These are phyloP conservation scores for Ascosphaera aggregata DNA, from an alignment of 2,329 filamentous ascomycete genomes.

Conservation along the genomic window DNA sequence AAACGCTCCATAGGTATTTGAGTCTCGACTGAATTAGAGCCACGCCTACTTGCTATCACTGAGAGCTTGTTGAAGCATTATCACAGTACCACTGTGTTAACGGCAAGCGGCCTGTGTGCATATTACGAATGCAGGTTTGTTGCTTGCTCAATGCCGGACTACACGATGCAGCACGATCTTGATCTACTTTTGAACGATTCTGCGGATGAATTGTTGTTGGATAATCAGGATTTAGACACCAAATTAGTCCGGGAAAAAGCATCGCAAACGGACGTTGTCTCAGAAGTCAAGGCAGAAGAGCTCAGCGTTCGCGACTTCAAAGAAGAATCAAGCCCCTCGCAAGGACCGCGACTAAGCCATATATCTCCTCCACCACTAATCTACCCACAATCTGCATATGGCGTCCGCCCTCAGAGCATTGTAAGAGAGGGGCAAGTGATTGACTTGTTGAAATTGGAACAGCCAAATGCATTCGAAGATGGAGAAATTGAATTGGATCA, in stretches of 20 bases:
- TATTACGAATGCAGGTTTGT: background rate
- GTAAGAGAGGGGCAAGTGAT: background rate
- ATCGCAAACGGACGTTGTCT: background rate
- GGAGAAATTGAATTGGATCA: conserved; percentile 25
- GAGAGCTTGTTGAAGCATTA: no score
- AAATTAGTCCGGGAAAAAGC: background rate
- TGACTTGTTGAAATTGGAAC: background rate
- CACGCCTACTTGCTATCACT: no score
- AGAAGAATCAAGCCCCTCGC: background rate
- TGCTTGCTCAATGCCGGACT: background rate
- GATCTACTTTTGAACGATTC: background rate
- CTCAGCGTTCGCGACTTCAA: background rate
- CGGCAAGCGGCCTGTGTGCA: no score
- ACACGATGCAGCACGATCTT: background rate
- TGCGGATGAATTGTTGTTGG: background rate
- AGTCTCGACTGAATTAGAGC: no score
- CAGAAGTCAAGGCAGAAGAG: background rate
- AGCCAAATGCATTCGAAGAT: background rate
- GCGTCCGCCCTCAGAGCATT: background rate
- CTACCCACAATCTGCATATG: background rate
- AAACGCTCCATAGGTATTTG: no score
- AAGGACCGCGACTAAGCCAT: background rate
- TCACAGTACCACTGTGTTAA: no score
- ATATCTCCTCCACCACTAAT: background rate
- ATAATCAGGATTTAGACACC: background rate